Conservation (phyloP, 441 rosid genomes). For the Gossypium davidsonii region DNA sequence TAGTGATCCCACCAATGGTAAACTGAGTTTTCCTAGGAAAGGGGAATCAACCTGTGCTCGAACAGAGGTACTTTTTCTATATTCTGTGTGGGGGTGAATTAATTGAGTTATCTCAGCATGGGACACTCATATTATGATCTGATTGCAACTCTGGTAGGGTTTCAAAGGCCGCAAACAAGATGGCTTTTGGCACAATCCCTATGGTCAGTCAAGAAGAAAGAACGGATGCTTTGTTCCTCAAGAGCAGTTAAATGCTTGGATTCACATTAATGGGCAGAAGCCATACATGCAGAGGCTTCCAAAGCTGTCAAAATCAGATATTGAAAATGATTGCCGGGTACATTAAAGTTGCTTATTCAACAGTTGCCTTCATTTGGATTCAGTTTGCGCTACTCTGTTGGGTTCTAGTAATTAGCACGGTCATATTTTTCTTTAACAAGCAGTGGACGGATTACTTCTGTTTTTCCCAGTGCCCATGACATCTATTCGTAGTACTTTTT, state of each 20-base stretch:
- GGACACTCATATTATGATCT: not conserved
- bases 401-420: not conserved
- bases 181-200: constrained; percentile 33
- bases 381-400: not conserved
- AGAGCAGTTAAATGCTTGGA: constrained; percentile 61
- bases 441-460: not conserved
- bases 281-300: constrained; percentile 26
- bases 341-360: constrained; percentile 4
- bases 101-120: not conserved
- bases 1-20: constrained; percentile 12
- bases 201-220: constrained; percentile 29
- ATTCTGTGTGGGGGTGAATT: not conserved
- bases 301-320: constrained; percentile 28
- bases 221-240: constrained; percentile 43
- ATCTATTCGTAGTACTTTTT: not conserved
- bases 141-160: constrained; percentile 26
- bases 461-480: not conserved
- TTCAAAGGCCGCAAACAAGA: constrained; percentile 50
- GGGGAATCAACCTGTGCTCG: constrained; percentile 39
- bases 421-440: not conserved
- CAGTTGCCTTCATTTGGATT: not conserved
- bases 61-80: constrained; percentile 39
- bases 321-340: constrained; percentile 45
- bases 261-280: constrained; percentile 51
- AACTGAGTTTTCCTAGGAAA: constrained; percentile 18